phyloP scores from a whole-genome alignment of 1,284 basidiomycete species.

The Earliella scabrosa region DNA sequence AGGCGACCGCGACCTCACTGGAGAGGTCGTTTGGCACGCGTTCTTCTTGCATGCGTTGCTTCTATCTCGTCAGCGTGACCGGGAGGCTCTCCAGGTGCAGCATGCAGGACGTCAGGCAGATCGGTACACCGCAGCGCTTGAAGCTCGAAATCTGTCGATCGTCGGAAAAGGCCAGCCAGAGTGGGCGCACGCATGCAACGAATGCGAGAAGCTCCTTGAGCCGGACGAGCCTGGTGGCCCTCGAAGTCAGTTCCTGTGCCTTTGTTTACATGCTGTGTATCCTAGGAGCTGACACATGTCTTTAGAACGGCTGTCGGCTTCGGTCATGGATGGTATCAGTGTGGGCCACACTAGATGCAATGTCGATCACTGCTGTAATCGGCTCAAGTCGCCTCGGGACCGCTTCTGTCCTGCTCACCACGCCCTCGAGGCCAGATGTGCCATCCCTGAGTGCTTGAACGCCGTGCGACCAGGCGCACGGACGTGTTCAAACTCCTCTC shows the following conservation, averaged over 20 bases:
- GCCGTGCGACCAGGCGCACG: too few relatives aligned
- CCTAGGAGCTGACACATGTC: too few relatives aligned
- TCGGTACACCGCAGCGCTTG: background rate
- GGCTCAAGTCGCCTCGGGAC: constrained; percentile 20
- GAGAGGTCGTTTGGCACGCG: background rate
- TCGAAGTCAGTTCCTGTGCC: background rate
- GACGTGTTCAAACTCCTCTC: too few relatives aligned
- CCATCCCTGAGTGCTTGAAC: too few relatives aligned
- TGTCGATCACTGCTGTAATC: constrained; percentile 26
- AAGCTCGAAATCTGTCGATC: background rate
- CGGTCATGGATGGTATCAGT: constrained; percentile 37
- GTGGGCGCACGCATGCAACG: constrained; percentile 32
- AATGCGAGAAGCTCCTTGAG: constrained; percentile 24
- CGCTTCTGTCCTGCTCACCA: constrained; percentile 33
- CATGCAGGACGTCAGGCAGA: constrained; percentile 24
- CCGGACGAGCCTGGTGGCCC: constrained; percentile 11
- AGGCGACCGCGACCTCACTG: too few relatives aligned
- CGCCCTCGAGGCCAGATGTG: too few relatives aligned
- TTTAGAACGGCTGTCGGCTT: constrained; percentile 19
- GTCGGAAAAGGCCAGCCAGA: constrained; percentile 28
- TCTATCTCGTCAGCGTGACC: background rate
- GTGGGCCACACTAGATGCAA: constrained; percentile 36
- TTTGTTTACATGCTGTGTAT: constrained; percentile 9
- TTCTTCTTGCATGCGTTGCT: background rate
- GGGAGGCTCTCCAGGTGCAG: background rate